Conservation (phyloP, 305 asterid species). For the Rubia occidens region DNA sequence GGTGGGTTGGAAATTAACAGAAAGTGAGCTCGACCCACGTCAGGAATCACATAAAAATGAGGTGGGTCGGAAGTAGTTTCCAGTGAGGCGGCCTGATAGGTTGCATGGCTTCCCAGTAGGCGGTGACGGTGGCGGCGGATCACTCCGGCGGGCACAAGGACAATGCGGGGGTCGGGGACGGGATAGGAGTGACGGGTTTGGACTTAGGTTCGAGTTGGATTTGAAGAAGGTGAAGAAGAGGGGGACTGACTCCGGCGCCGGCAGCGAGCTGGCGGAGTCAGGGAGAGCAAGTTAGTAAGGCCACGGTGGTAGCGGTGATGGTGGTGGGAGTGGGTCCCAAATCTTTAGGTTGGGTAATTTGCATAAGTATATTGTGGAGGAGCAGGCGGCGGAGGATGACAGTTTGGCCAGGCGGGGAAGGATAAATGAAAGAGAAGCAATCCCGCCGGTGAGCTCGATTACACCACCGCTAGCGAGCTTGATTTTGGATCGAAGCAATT, state of each 20-base stretch:
- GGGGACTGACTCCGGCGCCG: conserved; percentile 40
- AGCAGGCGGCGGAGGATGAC: too few species aligned
- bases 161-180: conserved; percentile 50
- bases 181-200: conserved; percentile 43
- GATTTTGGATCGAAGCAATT: too few species aligned
- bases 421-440: too few species aligned
- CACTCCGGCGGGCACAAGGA: conserved; percentile 56
- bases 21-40: conserved; percentile 30
- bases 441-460: too few species aligned
- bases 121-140: conserved; percentile 71
- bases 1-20: conserved; percentile 2
- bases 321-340: too few species aligned
- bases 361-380: too few species aligned
- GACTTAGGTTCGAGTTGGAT: conserved; percentile 56
- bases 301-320: too few species aligned
- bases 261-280: conserved; percentile 49
- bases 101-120: conserved; percentile 79
- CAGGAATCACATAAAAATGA: conserved; percentile 33
- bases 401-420: too few species aligned
- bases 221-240: conserved; percentile 81
- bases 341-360: too few species aligned
- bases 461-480: too few species aligned
- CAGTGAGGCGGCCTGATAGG: conserved; percentile 43
- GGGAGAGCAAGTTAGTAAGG: not conserved
- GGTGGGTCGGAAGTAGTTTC: conserved; percentile 30